phyloP scores from a whole-genome alignment of 2,329 filamentous ascomycete species.

The Botrytis medusae region DNA sequence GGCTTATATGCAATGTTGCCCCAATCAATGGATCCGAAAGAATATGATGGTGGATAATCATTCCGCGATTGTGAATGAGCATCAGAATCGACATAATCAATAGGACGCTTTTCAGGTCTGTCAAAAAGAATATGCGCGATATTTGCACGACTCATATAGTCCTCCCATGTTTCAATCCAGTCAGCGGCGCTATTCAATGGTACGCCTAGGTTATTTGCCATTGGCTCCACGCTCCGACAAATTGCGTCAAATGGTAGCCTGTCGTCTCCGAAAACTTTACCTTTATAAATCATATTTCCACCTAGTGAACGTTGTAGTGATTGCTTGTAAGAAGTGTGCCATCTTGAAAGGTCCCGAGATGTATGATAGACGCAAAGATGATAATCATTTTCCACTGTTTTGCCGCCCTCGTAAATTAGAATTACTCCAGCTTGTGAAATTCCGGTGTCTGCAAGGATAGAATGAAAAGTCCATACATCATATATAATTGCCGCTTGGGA shows the following conservation, averaged over 20 bases:
- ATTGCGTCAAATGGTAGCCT: background rate
- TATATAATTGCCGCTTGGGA: background rate
- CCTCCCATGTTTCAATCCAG: constrained; percentile 11
- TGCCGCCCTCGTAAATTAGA: background rate
- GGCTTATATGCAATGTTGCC: background rate
- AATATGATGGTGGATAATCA: background rate
- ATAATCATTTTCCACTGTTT: background rate
- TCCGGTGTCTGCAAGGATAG: background rate
- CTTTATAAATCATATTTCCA: constrained; percentile 11
- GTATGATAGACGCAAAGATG: background rate
- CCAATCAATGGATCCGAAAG: background rate
- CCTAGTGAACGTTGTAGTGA: background rate
- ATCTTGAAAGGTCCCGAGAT: background rate
- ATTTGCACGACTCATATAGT: constrained; percentile 4
- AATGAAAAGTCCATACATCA: constrained; percentile 1
- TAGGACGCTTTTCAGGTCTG: constrained; percentile 1
- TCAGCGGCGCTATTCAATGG: background rate
- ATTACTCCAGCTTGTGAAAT: background rate
- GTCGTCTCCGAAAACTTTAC: constrained; percentile 11
- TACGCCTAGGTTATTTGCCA: background rate
- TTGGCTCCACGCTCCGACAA: background rate
- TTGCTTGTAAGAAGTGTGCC: background rate
- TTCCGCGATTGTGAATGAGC: background rate
- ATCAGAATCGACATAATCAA: background rate
- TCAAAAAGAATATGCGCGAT: constrained; percentile 12